phyloP scores from a whole-genome alignment of 1,284 basidiomycete species.

The Chondrostereum purpureum region DNA sequence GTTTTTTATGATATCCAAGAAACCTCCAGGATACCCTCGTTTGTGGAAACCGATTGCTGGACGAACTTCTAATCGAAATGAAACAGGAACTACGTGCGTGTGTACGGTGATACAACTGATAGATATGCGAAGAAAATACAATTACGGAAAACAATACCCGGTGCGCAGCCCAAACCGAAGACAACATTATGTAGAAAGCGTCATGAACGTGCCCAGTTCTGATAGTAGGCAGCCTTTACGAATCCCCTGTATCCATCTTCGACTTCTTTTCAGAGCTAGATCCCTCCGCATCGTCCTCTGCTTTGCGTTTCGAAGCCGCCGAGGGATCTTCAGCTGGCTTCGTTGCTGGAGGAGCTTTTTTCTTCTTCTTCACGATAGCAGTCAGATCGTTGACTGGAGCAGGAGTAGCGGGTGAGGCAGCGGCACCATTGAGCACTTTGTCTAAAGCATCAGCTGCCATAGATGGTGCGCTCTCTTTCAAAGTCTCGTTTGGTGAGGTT shows the following conservation, averaged over 20 bases:
- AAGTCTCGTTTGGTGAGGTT: constrained; percentile 57
- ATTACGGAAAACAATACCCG: not conserved
- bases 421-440: constrained; percentile 47
- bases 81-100: no score
- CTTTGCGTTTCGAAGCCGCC: constrained; percentile 56
- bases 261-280: constrained; percentile 59
- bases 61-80: no score
- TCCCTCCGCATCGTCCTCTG: constrained; percentile 46
- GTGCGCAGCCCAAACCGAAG: no score
- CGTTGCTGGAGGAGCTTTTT: no score
- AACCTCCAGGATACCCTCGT: no score
- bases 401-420: constrained; percentile 17
- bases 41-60: no score
- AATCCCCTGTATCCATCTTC: constrained; percentile 38
- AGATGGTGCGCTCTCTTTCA: constrained; percentile 50
- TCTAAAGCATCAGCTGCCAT: constrained; percentile 66
- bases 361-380: constrained; percentile 80
- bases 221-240: no score
- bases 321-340: constrained; percentile 27
- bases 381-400: constrained; percentile 73
- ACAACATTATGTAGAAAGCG: no score
- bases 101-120: not conserved
- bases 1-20: no score
- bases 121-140: not conserved
- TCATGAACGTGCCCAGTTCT: no score